Conservation (phyloP, 176 grass and related monocot species). For the Raddia guianensis region DNA sequence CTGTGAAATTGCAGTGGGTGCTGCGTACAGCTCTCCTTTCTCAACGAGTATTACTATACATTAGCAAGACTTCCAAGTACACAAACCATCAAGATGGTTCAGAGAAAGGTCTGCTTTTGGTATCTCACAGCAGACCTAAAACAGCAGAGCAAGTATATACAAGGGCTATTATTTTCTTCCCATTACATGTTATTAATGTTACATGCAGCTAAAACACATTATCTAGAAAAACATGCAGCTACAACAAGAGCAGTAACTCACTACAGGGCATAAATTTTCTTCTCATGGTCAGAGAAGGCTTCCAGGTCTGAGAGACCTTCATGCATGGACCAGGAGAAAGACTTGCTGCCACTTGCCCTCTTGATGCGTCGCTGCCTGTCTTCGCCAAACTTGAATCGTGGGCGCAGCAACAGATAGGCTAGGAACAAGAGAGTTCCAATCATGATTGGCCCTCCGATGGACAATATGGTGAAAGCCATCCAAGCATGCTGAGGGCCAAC, state of each 20-base stretch:
- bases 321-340: constrained; percentile 88
- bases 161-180: constrained; percentile 23
- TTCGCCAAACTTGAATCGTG: constrained; percentile 71
- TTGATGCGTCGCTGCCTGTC: constrained; percentile 84
- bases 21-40: constrained; percentile 14
- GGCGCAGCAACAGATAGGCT: constrained; percentile 76
- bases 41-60: constrained; percentile 4
- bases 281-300: constrained; percentile 86
- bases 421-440: constrained; percentile 78
- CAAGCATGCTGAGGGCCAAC: constrained; percentile 77
- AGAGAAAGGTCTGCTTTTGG: constrained; percentile 25
- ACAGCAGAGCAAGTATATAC: constrained; percentile 46
- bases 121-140: constrained; percentile 33
- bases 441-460: constrained; percentile 92
- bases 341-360: constrained; percentile 83
- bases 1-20: not conserved
- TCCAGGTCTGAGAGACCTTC: constrained; percentile 77
- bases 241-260: constrained; percentile 1
- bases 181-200: constrained; percentile 28
- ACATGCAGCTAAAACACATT: constrained; percentile 11
- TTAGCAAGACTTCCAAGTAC: constrained; percentile 1
- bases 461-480: constrained; percentile 86
- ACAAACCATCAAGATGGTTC: constrained; percentile 2
- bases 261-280: constrained; percentile 94
- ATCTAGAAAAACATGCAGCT: not conserved